These are phyloP conservation scores for Cenchrus purpureus DNA, from an alignment of 176 grass and related monocot genomes.

Conservation along the genomic window DNA sequence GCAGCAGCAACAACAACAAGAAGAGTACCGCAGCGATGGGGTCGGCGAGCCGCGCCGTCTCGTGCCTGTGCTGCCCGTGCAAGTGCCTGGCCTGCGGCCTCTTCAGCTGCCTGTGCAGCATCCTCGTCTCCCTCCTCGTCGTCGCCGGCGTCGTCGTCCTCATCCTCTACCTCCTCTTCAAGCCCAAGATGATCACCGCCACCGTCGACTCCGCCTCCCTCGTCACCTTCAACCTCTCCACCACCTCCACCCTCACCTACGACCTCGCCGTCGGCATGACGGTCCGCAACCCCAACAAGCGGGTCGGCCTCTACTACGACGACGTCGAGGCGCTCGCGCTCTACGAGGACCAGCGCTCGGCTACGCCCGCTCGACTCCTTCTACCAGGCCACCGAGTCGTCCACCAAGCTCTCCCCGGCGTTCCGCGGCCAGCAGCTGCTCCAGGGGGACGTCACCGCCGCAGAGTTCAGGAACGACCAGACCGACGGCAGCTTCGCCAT, in stretches of 20 bases:
- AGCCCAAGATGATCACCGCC: constrained; percentile 59
- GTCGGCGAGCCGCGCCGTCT: constrained; percentile 39
- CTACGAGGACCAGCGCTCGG: constrained; percentile 54
- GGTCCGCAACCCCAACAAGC: constrained; percentile 77
- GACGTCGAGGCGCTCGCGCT: constrained; percentile 50
- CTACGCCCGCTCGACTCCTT: constrained; percentile 48
- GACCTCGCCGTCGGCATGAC: constrained; percentile 49
- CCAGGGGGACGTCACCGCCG: constrained; percentile 19
- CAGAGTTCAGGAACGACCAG: constrained; percentile 1
- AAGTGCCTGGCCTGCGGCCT: constrained; percentile 55
- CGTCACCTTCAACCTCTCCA: constrained; percentile 12
- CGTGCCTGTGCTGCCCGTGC: constrained; percentile 66
- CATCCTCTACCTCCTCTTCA: constrained; percentile 75
- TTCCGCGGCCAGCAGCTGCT: constrained; percentile 42
- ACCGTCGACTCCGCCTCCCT: constrained; percentile 62
- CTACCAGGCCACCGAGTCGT: constrained; percentile 45
- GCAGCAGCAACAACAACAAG: too few relatives aligned
- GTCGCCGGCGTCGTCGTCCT: constrained; percentile 38
- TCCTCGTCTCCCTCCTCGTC: constrained; percentile 54
- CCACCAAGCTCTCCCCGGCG: not conserved
- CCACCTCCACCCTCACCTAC: constrained; percentile 11
- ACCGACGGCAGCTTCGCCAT: constrained; percentile 13
- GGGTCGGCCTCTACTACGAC: constrained; percentile 74
- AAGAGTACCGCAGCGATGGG: constrained; percentile 10
- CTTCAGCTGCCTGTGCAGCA: constrained; percentile 64